Evolutionary conservation across 371 early-diverging fungal species (phyloP), one percentile per base, ranked within the genome.

Genomic region (Mortierella sp.): DNA sequence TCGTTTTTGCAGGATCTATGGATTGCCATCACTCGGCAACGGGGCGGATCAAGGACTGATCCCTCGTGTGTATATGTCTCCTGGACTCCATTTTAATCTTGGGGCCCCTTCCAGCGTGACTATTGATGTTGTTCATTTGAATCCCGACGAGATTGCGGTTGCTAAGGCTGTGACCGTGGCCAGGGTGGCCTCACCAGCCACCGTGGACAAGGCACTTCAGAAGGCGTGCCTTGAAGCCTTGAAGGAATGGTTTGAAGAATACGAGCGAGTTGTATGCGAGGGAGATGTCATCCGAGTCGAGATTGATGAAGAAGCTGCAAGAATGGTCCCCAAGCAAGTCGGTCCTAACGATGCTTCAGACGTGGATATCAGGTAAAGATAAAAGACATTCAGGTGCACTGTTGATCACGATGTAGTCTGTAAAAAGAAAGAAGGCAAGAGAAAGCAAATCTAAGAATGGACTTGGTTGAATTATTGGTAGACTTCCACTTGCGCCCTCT

Each of bases 241-340:
- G 26, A 88, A 89, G 68, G 70, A 77, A 11, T 92, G 91, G 93
- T 92, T 94, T 63, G 89, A 87, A 66, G 85, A 79, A 26, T 84
- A 84, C n/a, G 85, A 89, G 45, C 84, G 93, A 14, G 86, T 93
- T 4, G 90, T 94, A 18, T 87, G 91, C 64, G 84, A 92, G 48
- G 92, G 89, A 1, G 94, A 95, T 74, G 66, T 95, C 21, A 87
- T 96, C 46, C 85, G 88, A 0, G 89, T 95, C 26, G 82, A 83
- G 7, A 70, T 95, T 59, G 88, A 94, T 57, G 92, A 88, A 75
- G 76, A 74, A 43, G 81, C 80, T 50, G 75, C 66, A 6, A 69
- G 75, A 50, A 25, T 81, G 18, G 57, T 51, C 2, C 75, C 82
- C 16, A 83, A 75, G 47, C 56, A 69, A n/a, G 25, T 70, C n/a